Conservation (phyloP, 345 rosid genomes). For the Eucalyptus polyanthemos region DNA sequence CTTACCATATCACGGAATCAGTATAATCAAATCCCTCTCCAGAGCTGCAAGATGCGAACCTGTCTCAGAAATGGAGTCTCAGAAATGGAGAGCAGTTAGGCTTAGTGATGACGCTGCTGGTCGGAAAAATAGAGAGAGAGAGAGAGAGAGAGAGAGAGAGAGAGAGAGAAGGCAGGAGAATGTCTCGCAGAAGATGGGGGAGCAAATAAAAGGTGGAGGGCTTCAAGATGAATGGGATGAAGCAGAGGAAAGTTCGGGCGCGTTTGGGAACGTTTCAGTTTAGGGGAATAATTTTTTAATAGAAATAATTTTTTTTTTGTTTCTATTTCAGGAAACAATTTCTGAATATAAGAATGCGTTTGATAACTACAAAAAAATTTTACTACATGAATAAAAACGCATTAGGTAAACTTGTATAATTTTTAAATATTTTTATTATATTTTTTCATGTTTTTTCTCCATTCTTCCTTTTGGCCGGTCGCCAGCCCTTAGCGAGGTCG, state of each 20-base stretch:
- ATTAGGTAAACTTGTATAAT: too few relatives aligned
- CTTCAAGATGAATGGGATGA: too few relatives aligned
- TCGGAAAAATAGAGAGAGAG: not conserved
- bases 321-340: accelerated
- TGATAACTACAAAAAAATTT: accelerated
- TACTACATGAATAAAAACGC: accelerated
- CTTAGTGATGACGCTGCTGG: not conserved
- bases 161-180: not conserved
- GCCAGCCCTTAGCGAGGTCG: accelerated
- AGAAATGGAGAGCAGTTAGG: not conserved
- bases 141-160: not conserved
- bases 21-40: not conserved
- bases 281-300: accelerated
- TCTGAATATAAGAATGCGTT: accelerated
- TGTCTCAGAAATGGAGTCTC: not conserved
- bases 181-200: not conserved
- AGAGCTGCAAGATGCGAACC: not conserved
- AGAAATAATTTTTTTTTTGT: too few relatives aligned
- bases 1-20: not conserved
- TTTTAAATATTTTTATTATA: too few relatives aligned
- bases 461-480: too few relatives aligned
- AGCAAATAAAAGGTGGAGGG: too few relatives aligned
- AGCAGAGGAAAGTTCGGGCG: too few relatives aligned
- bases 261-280: too few relatives aligned
- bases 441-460: too few relatives aligned